Conservation (phyloP, 208 protist species). For the Phytomonas francai region DNA sequence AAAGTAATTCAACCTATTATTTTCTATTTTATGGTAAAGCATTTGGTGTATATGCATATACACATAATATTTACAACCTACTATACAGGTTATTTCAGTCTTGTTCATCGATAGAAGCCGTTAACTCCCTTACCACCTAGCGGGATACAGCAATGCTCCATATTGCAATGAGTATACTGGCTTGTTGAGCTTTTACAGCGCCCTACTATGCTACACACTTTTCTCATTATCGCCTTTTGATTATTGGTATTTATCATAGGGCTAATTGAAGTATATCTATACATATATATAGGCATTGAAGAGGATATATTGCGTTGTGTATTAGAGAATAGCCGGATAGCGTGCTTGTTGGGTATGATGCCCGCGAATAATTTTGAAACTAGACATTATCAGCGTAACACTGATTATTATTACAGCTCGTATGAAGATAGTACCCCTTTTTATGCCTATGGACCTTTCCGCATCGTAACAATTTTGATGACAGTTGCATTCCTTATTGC, state of each 20-base stretch:
- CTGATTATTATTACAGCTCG: conserved; percentile 9
- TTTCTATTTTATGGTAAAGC: not conserved
- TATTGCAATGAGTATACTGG: not conserved
- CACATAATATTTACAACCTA: not conserved
- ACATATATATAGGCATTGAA: not conserved
- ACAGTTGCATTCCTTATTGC: conserved; percentile 20
- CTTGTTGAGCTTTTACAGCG: not conserved
- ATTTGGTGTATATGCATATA: not conserved
- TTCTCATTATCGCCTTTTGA: not conserved
- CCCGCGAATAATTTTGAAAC: not conserved
- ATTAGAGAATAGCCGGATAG: not conserved
- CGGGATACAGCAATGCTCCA: not conserved
- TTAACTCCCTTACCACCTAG: not conserved
- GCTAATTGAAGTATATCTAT: too few species aligned
- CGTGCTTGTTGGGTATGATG: not conserved
- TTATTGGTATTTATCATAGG: not conserved
- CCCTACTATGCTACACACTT: not conserved
- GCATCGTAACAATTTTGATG: conserved; percentile 38
- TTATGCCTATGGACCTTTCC: conserved; percentile 36
- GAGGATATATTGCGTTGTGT: not conserved
- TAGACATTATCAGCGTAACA: not conserved
- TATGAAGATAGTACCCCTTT: conserved; percentile 15
- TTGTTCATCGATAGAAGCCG: not conserved
- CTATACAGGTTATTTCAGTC: not conserved
- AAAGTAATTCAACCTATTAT: not conserved